phyloP scores from a whole-genome alignment of 2,329 filamentous ascomycete species.

The Verticillium nubilum region DNA sequence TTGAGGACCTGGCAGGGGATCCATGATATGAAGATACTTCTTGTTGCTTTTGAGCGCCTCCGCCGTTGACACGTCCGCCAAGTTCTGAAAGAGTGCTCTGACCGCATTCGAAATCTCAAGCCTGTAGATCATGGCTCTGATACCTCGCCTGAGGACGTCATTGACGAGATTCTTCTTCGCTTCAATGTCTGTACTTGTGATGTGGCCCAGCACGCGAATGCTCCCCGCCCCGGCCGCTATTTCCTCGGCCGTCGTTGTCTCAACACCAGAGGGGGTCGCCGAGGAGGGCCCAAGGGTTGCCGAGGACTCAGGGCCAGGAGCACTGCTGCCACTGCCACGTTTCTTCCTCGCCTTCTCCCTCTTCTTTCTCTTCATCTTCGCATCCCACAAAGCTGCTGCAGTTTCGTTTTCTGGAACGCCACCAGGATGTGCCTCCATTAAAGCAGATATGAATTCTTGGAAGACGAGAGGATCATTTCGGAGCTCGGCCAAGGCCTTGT shows the following conservation, averaged over 20 bases:
- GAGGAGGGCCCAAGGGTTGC: too few species aligned
- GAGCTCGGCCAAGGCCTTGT: background rate
- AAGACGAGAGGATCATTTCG: background rate
- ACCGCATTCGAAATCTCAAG: background rate
- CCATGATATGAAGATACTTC: background rate
- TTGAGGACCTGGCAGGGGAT: background rate
- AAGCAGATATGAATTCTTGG: background rate
- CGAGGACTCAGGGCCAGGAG: background rate
- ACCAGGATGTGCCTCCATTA: background rate
- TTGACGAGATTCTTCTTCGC: constrained; percentile 5
- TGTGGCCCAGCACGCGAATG: background rate
- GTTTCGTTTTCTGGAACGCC: background rate
- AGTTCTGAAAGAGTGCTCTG: background rate
- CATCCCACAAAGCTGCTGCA: background rate
- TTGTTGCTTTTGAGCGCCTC: background rate
- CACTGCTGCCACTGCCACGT: background rate
- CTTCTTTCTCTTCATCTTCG: background rate
- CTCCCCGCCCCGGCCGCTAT: background rate
- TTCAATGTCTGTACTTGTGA: constrained; percentile 2
- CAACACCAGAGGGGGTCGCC: background rate
- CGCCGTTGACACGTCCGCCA: background rate
- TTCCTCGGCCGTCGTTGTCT: background rate
- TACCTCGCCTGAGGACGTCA: constrained; percentile 4
- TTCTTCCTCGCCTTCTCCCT: background rate
- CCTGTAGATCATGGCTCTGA: background rate